Percentiles rank a stretch among this genome's conserved stretches.
phyloP scores from a whole-genome alignment of 75 land plant genomes.

The Cryptomeria japonica region DNA sequence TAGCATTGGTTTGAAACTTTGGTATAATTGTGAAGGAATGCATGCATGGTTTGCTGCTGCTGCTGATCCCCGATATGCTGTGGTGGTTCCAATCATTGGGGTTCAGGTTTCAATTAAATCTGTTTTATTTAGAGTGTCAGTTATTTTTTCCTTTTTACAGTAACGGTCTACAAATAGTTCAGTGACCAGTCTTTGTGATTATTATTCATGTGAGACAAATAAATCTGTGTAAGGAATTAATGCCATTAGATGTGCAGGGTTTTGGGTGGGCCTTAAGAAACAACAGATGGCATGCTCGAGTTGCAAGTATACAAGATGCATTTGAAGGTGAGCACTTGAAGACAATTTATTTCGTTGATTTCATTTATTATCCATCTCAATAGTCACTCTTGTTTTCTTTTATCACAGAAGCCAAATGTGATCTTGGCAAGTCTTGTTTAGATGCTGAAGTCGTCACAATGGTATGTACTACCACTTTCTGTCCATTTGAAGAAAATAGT shows the following conservation, averaged over 20 bases:
- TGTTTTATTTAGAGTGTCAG: not conserved
- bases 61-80: slow-evolving; percentile 79
- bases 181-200: not conserved
- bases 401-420: slow-evolving; percentile 64
- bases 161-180: not conserved
- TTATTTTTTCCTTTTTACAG: not conserved
- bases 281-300: slow-evolving; percentile 91
- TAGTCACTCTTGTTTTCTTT: not conserved
- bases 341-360: slow-evolving; percentile 13
- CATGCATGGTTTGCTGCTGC: slow-evolving; percentile 88
- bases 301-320: slow-evolving; percentile 67
- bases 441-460: slow-evolving; percentile 85
- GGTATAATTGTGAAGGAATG: slow-evolving; percentile 64
- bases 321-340: slow-evolving; percentile 68
- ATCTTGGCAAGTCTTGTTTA: slow-evolving; percentile 59
- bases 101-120: slow-evolving; percentile 66
- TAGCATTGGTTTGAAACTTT: not conserved
- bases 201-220: not conserved
- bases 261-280: slow-evolving; percentile 89
- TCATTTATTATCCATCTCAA: not conserved
- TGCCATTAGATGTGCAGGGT: slow-evolving; percentile 30
- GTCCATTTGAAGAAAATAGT: not conserved
- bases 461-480: slow-evolving; percentile 33
- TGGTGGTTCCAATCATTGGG: slow-evolving; percentile 85
- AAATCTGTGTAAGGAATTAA: not conserved